Evolutionary conservation across 305 asterid species (phyloP).

Genomic region (Fraxinus sp.): DNA sequence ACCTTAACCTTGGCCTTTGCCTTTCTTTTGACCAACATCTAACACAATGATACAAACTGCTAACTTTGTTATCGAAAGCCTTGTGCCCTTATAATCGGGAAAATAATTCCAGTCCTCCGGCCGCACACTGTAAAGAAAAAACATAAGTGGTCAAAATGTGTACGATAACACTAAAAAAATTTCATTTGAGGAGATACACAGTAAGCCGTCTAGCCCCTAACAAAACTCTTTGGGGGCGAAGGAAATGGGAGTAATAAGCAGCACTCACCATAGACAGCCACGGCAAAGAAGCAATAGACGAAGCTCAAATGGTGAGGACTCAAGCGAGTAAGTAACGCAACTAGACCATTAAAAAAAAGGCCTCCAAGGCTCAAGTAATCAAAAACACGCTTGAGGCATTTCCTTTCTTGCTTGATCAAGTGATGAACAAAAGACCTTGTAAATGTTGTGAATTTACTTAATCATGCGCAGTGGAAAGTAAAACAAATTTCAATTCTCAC

Average conservation of each 20-base stretch:
- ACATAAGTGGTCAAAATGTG: background rate
- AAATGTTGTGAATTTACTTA: too few relatives aligned
- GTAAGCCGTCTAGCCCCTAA: conserved; percentile 55
- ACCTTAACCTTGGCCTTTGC: too few relatives aligned
- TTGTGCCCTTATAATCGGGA: conserved; percentile 28
- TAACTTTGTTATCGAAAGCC: background rate
- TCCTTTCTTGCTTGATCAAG: conserved; percentile 72
- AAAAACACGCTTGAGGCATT: conserved; percentile 66
- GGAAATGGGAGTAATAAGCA: conserved; percentile 35
- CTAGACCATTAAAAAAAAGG: conserved; percentile 53
- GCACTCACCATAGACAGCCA: background rate
- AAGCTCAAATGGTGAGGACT: conserved; percentile 54
- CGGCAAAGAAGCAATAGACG: conserved; percentile 65
- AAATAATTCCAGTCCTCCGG: conserved; percentile 33
- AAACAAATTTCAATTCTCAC: too few relatives aligned
- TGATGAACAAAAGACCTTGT: conserved; percentile 54
- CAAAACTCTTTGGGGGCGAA: conserved; percentile 47
- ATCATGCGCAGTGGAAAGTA: too few relatives aligned
- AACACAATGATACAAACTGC: too few relatives aligned
- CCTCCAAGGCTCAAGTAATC: conserved; percentile 70
- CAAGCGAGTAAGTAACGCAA: conserved; percentile 56
- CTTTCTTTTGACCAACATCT: too few relatives aligned
- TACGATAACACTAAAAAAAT: background rate
- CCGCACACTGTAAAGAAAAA: conserved; percentile 26
- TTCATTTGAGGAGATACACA: conserved; percentile 24